phyloP scores from a whole-genome alignment of 148 eudicot genomes.

The Talinum fruticosum region DNA sequence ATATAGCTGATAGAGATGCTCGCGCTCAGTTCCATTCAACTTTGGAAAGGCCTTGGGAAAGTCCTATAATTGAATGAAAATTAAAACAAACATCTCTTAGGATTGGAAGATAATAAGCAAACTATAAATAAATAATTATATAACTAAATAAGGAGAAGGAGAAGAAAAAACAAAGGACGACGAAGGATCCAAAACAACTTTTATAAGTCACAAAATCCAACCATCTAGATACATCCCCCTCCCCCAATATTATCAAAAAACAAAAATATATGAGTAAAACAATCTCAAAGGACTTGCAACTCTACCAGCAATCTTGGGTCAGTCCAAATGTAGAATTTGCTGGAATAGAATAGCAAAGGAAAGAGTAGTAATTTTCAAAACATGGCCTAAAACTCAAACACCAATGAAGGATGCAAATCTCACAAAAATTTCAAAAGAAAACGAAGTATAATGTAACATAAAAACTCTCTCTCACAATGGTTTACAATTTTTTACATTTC shows the following conservation, averaged over 20 bases:
- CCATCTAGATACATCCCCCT: neutral
- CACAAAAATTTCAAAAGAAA: neutral
- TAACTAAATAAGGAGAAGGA: neutral
- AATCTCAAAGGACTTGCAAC: neutral
- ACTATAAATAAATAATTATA: neutral
- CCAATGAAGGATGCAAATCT: neutral
- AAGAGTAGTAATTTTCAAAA: neutral
- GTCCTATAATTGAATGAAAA: slow-evolving; percentile 33
- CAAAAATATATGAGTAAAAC: neutral
- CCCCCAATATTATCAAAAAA: neutral
- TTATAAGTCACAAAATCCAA: neutral
- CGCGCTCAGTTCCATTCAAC: slow-evolving; percentile 44
- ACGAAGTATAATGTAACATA: too few species aligned
- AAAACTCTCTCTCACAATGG: too few species aligned
- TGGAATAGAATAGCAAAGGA: neutral
- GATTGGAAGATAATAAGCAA: neutral
- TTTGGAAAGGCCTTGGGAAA: slow-evolving; percentile 52
- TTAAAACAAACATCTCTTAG: neutral
- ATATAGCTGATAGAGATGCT: slow-evolving; percentile 53
- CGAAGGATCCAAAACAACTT: neutral
- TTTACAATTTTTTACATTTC: too few species aligned
- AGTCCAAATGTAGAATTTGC: neutral
- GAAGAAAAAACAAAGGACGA: neutral
- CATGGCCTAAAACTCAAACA: neutral
- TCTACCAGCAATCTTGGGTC: neutral